phyloP scores from a whole-genome alignment of 2,329 filamentous ascomycete species.

The Monilinia polystroma region DNA sequence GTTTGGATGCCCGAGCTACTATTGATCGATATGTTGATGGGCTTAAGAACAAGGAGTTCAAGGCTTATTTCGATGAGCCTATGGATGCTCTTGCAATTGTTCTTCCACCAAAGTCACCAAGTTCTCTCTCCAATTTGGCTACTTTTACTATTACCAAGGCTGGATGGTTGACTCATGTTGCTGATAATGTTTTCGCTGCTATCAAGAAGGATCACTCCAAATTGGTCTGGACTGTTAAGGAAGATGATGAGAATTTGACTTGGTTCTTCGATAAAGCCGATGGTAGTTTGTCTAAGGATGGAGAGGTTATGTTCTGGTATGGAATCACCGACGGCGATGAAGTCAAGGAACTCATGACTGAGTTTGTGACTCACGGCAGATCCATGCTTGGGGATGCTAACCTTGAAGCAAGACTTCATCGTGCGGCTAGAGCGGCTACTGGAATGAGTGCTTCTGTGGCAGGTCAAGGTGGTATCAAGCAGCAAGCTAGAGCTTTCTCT shows the following conservation, averaged over 20 bases:
- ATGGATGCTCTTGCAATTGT: constrained; percentile 93
- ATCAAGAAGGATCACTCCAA: constrained; percentile 92
- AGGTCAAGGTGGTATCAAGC: constrained; percentile 47
- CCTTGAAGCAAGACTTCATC: constrained; percentile 79
- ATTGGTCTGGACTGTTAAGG: constrained; percentile 94
- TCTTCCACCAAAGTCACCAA: constrained; percentile 66
- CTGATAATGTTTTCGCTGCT: constrained; percentile 90
- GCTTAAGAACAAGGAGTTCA: constrained; percentile 75
- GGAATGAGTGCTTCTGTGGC: constrained; percentile 50
- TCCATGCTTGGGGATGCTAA: constrained; percentile 89
- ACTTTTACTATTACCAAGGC: constrained; percentile 92
- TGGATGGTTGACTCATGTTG: constrained; percentile 91
- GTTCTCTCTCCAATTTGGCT: constrained; percentile 75
- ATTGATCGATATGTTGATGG: constrained; percentile 85
- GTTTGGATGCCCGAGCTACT: constrained; percentile 76
- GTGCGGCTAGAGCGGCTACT: constrained; percentile 69
- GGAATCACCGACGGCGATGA: constrained; percentile 73
- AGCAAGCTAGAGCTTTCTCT: constrained; percentile 68
- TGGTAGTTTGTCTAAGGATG: constrained; percentile 80
- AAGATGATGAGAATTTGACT: constrained; percentile 92
- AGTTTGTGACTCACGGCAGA: constrained; percentile 79
- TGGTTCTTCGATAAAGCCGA: constrained; percentile 99
- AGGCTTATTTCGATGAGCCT: constrained; percentile 89
- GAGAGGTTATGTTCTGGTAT: constrained; percentile 95
- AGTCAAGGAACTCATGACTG: constrained; percentile 77